Base-by-base conservation (phyloP, 352 stramenopile species). In the Pythium utonaiense region DNA sequence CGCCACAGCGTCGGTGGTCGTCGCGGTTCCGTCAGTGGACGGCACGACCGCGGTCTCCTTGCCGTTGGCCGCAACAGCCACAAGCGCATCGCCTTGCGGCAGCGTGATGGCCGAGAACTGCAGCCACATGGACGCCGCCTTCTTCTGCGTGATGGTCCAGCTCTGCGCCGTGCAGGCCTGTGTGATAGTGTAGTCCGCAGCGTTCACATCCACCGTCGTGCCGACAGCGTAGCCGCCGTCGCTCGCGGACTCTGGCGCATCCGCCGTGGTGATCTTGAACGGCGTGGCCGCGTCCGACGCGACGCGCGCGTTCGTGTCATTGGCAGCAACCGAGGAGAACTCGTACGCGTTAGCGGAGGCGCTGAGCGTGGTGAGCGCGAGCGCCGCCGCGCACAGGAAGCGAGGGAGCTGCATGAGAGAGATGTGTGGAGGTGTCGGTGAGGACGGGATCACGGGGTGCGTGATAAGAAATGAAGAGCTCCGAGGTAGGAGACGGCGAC, bases 71-170 rank as follows among this genome's bases (percentile, higher is more conserved):
- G 72, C 56, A 1, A 74, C 69, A 9, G 75, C 66, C n/a, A 76
- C 53, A 19, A 86, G 57, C 33, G 78, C 62, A 14, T 78, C 73
- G 57, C 74, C 76, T 0, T 44, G 36, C 21, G 56, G 69, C 28
- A 57, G 63, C 62, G 21, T 61, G 6, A 83, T 66, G 6, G 62
- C 54, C 3, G 64, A 67, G 59, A 86, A 83, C 25, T 69, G 50
- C 14, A 86, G 66, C 67, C 66, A 78, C 28, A 83, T 64, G 9
- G 74, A 67, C 19, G 49, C 70, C 12, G 70, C 71, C 47, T 69
- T 73, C 51, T 75, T 67, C 50, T 85, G 71, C 48, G 57, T 80
- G 62, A 85, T 68, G 40, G 65, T 80, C 73, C 76, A 85, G 47
- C 57, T 66, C 57, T 85, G 76, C 19, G 54, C 63, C 34, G 71